These are phyloP conservation scores for Protostelium mycophagum DNA, from an alignment of 78 protist species.

Conservation along the genomic window DNA sequence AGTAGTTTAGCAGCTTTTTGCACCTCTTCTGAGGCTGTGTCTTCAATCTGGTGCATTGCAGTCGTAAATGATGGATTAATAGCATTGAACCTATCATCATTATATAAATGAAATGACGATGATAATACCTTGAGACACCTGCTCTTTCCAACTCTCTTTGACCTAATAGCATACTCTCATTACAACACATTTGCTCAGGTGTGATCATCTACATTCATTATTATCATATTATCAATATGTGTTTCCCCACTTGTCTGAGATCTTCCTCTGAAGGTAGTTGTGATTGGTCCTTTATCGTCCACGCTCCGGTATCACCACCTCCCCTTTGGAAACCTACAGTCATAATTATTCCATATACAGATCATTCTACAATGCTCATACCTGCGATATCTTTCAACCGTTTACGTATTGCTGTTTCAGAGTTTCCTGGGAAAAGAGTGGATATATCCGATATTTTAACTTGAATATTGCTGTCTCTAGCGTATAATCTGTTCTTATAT, in stretches of 20 bases:
- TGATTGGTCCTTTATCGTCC: constrained; percentile 56
- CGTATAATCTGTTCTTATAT: constrained; percentile 7
- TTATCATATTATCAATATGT: too few species aligned
- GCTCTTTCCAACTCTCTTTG: constrained; percentile 28
- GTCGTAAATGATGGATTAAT: too few species aligned
- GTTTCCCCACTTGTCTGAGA: too few species aligned
- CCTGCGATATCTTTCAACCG: constrained; percentile 58
- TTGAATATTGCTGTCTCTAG: constrained; percentile 30
- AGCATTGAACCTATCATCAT: too few species aligned
- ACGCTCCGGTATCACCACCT: constrained; percentile 67
- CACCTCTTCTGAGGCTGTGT: not conserved
- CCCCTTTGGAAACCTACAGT: constrained; percentile 69
- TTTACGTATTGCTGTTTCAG: constrained; percentile 57
- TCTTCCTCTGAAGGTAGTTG: constrained; percentile 53
- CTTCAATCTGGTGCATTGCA: not conserved
- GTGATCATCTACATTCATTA: constrained; percentile 36
- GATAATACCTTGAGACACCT: constrained; percentile 60
- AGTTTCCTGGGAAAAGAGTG: constrained; percentile 37
- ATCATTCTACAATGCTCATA: too few species aligned
- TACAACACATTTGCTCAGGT: constrained; percentile 40
- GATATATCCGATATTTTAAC: constrained; percentile 40
- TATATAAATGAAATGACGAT: too few species aligned
- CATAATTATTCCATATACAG: too few species aligned
- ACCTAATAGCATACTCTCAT: constrained; percentile 41
- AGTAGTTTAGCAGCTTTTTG: not conserved